Evolutionary conservation across 2,329 filamentous ascomycete genomes (phyloP).

Genomic region (Reticulascus tulasneorum): DNA sequence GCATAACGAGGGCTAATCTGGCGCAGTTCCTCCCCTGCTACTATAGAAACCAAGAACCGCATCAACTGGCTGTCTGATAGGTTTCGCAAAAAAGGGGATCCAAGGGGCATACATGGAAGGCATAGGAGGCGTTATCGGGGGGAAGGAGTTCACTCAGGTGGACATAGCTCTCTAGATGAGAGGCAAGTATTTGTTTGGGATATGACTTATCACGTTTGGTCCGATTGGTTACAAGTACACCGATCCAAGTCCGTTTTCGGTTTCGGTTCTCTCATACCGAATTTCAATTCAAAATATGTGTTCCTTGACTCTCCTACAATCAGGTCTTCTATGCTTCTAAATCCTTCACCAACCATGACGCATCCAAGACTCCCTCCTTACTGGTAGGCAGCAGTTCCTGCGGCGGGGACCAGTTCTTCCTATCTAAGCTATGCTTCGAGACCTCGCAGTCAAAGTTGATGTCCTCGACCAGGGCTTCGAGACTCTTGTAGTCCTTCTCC

Average conservation of each 20-base stretch:
- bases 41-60: slow-evolving; percentile 52
- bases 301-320: slow-evolving; percentile 4
- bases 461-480: slow-evolving; percentile 81
- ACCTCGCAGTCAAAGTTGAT: slow-evolving; percentile 88
- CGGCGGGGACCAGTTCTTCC: slow-evolving; percentile 55
- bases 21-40: slow-evolving; percentile 57
- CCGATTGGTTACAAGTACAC: too few relatives aligned
- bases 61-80: slow-evolving; percentile 50
- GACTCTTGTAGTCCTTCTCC: slow-evolving; percentile 80
- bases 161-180: slow-evolving; percentile 1
- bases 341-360: slow-evolving; percentile 33
- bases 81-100: slow-evolving; percentile 4
- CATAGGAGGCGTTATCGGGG: slow-evolving; percentile 26
- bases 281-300: not conserved
- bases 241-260: too few relatives aligned
- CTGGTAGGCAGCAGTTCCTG: slow-evolving; percentile 21
- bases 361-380: slow-evolving; percentile 28
- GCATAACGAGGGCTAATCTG: slow-evolving; percentile 3
- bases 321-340: slow-evolving; percentile 11
- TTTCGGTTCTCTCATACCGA: too few relatives aligned
- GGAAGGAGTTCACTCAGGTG: slow-evolving; percentile 1
- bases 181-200: too few relatives aligned
- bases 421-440: slow-evolving; percentile 65
- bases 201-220: too few relatives aligned
- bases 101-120: slow-evolving; percentile 13